Conservation (phyloP, 2,329 filamentous ascomycete genomes). For the Bipolaris cookei region DNA sequence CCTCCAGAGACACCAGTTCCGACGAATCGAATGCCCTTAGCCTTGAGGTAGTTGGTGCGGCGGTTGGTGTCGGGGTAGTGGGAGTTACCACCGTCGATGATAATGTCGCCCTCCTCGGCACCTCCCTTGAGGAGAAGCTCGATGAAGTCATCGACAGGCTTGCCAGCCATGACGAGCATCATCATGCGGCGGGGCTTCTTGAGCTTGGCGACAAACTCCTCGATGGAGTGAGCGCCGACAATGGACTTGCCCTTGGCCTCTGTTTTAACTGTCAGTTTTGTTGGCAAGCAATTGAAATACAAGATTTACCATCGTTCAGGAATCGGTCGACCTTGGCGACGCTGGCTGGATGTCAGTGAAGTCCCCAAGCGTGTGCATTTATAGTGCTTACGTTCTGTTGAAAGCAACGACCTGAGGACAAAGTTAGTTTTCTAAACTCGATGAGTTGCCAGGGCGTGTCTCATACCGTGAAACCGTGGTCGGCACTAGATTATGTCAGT, state of each 20-base stretch:
- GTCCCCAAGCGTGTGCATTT: background rate
- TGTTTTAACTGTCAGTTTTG: constrained; percentile 38
- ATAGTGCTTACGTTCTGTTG: constrained; percentile 76
- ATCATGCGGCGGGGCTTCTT: constrained; percentile 97
- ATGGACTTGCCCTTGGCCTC: constrained; percentile 80
- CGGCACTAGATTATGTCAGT: constrained; percentile 50
- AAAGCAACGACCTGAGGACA: constrained; percentile 73
- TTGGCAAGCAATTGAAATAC: background rate
- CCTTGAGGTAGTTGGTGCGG: constrained; percentile 83
- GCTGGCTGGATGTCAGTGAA: constrained; percentile 37
- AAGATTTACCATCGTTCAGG: constrained; percentile 68
- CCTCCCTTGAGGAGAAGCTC: constrained; percentile 76
- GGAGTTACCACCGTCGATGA: constrained; percentile 99
- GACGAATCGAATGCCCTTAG: constrained; percentile 93
- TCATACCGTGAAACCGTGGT: constrained; percentile 75
- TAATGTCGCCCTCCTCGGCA: constrained; percentile 76
- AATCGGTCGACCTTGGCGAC: constrained; percentile 97
- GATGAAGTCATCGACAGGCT: constrained; percentile 98
- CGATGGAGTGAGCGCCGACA: constrained; percentile 87
- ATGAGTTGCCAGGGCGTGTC: background rate
- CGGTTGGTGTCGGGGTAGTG: constrained; percentile 99
- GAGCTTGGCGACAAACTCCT: constrained; percentile 96
- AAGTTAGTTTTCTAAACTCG: constrained; percentile 26
- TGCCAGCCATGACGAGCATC: constrained; percentile 98
- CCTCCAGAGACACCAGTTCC: constrained; percentile 97